Conservation (phyloP, 345 rosid species). For the Bretschneidera sinensis region DNA sequence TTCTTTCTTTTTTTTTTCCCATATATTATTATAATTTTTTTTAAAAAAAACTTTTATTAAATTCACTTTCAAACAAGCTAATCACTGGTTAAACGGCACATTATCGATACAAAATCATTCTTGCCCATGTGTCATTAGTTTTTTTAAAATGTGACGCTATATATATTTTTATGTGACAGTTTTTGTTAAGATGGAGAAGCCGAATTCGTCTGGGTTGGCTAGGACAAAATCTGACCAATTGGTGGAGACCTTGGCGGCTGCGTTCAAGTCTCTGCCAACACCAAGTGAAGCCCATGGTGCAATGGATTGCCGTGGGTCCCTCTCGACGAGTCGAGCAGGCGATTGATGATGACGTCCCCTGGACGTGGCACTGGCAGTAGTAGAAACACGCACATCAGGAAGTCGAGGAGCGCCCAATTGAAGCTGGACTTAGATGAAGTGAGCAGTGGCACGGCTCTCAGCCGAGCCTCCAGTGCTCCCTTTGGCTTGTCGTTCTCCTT, state of each 20-base stretch:
- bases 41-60: too few relatives aligned
- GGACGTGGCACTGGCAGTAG: conserved; percentile 42
- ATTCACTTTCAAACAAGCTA: too few relatives aligned
- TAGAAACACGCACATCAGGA: conserved; percentile 69
- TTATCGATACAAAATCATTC: too few relatives aligned
- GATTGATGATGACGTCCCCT: conserved; percentile 55
- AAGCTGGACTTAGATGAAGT: conserved; percentile 66
- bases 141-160: too few relatives aligned
- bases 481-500: conserved; percentile 87
- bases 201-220: conserved; percentile 44
- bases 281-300: conserved; percentile 18
- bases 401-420: conserved; percentile 82
- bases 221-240: conserved; percentile 84
- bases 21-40: too few relatives aligned
- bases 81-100: too few relatives aligned
- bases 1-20: too few relatives aligned
- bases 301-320: conserved; percentile 29
- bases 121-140: too few relatives aligned
- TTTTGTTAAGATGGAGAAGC: conserved; percentile 72
- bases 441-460: conserved; percentile 78
- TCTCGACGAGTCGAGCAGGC: conserved; percentile 66
- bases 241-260: conserved; percentile 62
- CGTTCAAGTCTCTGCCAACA: conserved; percentile 53
- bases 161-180: too few relatives aligned
- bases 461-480: conserved; percentile 96